Base-by-base conservation (phyloP, 2,329 filamentous ascomycete species). In the Epichloe elymi region DNA sequence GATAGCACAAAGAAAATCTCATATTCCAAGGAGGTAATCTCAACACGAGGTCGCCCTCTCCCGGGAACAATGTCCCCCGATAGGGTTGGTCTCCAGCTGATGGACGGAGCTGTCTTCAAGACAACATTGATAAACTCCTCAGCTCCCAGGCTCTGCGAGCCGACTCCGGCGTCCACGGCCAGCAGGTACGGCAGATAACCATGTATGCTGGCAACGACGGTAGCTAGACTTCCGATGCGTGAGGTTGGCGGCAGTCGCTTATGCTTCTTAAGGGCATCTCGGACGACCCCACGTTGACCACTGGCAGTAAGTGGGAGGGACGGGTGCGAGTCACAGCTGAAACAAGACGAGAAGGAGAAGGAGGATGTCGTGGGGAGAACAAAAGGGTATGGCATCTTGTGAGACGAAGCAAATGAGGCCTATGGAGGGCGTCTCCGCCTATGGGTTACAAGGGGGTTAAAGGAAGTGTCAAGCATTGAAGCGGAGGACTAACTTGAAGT, bases 21-120 rank as follows among this genome's bases (percentile, higher is more conserved):
- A 65, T 88, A 85, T 60, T 91, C 86, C 4, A 97, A 69, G 6
- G 85, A 86, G 37, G 76, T 75, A 7, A 93, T 73, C 57, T 81
- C 84, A 6, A 86, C 70, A n/a, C 88, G 77, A 12, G 79, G 70
- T 14, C 74, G 71, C 59, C 88, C 82, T 23, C 80, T 80, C 1
- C 79, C 77, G 2, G 82, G 79, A 14, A 86, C 72, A 4, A 77
- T 65, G n/a, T 75, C 74, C 5, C 5, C 76, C 4, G 82, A 80
- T 17, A 97, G 71, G 0, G 86, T 91, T 5, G 88, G 81, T 38
- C 90, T 82, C 93, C 93, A 98, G 79, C 86, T 78, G 39, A 95
- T 77, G 48, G 79, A 74, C 40, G 80, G 80, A 2, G 72, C 66
- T 20, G 72, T 68, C 57, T 77, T 79, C 39, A 85, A 70, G n/a